Evolutionary conservation across 2,329 filamentous ascomycete species (phyloP), one percentile per base, ranked within the genome.

Genomic region (Zasmidium cellare): DNA sequence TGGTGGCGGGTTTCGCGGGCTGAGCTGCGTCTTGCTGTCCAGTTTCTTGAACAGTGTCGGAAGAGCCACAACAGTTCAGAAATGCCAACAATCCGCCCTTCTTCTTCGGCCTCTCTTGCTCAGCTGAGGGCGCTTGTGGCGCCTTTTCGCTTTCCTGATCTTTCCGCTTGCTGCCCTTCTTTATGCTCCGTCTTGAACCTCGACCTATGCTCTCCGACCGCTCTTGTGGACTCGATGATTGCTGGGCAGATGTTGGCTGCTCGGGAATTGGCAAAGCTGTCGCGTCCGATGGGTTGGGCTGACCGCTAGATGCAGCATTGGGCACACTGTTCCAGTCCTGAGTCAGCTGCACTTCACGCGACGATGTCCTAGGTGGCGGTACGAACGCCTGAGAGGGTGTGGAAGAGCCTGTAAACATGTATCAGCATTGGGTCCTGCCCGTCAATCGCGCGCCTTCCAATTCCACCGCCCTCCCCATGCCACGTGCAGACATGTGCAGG

Each of bases 1-100:
- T 74, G 52, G 68, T 70, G 19, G 73, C 68, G 51, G 75, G 74
- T 66, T 79, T 80, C 19, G 74, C 71, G 44, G 77, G 75, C 61
- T 78, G 75, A 23, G 73, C 77, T 41, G 84, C 80, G 57, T 84
- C 78, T 58, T 82, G 80, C 53, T 80, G 80, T 56, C 77, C 79
- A 48, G 84, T 80, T 50, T 84, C 74, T 5, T 84, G 82, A 16
- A 81, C 80, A 62, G 83, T 80, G 61, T 87, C 86, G 51, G 86
- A 84, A 44, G 85, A 80, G 55, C 79, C 81, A 72, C 88, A 90
- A 76, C 88, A 91, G 59, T 82, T 85, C 58, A 91, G 78, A 55
- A 90, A 81, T 12, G 76, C 71, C 11, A 80, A 66, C 28, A 80
- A 65, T 16, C 72, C 74, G 20, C 72, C 71, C 38, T 75, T 76